Percentiles rank a stretch among this genome's conserved stretches.
These are phyloP conservation scores for Penicillium concentricum DNA, from an alignment of 2,329 filamentous ascomycete genomes.

Conservation along the genomic window DNA sequence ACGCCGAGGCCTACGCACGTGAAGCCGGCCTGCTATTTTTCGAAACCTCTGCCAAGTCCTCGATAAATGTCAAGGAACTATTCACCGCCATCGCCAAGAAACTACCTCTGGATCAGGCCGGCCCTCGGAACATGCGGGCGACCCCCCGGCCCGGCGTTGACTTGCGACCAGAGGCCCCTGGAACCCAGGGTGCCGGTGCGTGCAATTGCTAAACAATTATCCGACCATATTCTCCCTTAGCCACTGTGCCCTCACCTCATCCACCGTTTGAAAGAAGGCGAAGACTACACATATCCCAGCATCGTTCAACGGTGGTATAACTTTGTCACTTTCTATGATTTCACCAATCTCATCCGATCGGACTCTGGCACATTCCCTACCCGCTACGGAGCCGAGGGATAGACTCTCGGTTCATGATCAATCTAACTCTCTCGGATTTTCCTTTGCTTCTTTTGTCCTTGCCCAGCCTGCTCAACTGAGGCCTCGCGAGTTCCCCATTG, in stretches of 20 bases:
- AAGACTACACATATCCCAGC: not conserved
- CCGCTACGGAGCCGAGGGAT: slow-evolving; percentile 12
- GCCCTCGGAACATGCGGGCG: slow-evolving; percentile 78
- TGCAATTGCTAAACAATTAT: slow-evolving; percentile 60
- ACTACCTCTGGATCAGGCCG: slow-evolving; percentile 90
- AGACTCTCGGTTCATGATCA: slow-evolving; percentile 14
- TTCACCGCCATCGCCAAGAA: slow-evolving; percentile 99
- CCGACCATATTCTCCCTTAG: not conserved
- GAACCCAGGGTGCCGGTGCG: slow-evolving; percentile 57
- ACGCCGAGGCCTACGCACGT: slow-evolving; percentile 91
- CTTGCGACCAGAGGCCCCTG: slow-evolving; percentile 61
- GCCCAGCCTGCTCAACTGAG: slow-evolving; percentile 13
- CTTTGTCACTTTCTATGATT: slow-evolving; percentile 11
- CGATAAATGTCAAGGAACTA: slow-evolving; percentile 90
- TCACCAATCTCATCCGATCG: slow-evolving; percentile 4
- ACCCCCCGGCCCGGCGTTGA: slow-evolving; percentile 65
- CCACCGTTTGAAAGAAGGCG: not conserved
- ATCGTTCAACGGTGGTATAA: slow-evolving; percentile 6
- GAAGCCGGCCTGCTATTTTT: slow-evolving; percentile 96
- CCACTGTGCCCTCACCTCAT: not conserved
- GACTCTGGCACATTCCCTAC: slow-evolving; percentile 1
- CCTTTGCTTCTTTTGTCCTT: slow-evolving; percentile 22
- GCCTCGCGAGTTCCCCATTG: slow-evolving; percentile 12
- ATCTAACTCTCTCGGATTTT: slow-evolving; percentile 18
- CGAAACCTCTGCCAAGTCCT: slow-evolving; percentile 96